Evolutionary conservation across 2,329 filamentous ascomycete species (phyloP).

Genomic region (Myriosclerotinia curreyana): DNA sequence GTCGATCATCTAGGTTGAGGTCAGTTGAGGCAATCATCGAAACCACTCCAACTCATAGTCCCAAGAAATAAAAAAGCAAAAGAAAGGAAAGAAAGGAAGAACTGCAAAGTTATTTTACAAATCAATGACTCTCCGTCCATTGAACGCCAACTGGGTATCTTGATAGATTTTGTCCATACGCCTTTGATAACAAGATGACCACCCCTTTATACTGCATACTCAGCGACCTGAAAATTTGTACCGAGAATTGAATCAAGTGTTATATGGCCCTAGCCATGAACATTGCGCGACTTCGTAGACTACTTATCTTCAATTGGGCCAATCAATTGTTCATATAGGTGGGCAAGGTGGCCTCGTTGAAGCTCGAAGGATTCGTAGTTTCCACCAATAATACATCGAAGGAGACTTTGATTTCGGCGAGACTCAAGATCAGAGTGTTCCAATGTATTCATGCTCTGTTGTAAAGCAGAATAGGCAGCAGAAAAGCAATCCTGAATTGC

Average conservation of each 20-base stretch:
- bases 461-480: conserved; percentile 57
- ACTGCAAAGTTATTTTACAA: conserved; percentile 18
- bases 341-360: conserved; percentile 56
- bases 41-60: background rate
- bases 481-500: conserved; percentile 69
- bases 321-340: conserved; percentile 35
- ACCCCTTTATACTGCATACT: conserved; percentile 10
- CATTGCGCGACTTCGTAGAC: background rate
- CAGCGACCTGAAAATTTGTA: conserved; percentile 3
- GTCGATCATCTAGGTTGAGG: conserved; percentile 19
- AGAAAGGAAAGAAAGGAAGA: conserved; percentile 4
- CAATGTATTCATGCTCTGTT: conserved; percentile 55
- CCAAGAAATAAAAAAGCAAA: background rate
- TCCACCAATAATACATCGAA: conserved; percentile 70
- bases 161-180: conserved; percentile 14
- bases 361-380: conserved; percentile 72
- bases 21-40: conserved; percentile 18
- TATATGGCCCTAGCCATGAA: conserved; percentile 5
- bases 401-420: conserved; percentile 47
- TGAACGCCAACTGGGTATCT: conserved; percentile 20
- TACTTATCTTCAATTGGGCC: conserved; percentile 27
- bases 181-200: conserved; percentile 14
- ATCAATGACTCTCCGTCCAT: conserved; percentile 13
- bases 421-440: conserved; percentile 33
- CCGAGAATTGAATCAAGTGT: background rate